Evolutionary conservation across 345 rosid species (phyloP).

Genomic region (Eucalyptus erythrocorys): DNA sequence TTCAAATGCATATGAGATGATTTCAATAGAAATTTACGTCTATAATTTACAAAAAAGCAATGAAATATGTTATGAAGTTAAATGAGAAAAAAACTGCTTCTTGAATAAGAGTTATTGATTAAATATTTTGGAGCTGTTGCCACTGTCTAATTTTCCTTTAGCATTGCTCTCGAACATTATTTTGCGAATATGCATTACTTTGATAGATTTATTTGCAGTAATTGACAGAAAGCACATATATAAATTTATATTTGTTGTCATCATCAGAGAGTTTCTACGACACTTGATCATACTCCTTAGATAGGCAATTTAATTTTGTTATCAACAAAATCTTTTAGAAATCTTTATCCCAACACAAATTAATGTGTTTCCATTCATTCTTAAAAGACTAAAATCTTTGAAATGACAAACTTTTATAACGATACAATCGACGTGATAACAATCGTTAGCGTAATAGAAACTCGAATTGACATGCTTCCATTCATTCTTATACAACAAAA

Average conservation of each 20-base stretch:
- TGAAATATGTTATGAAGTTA: neutral
- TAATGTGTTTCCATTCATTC: neutral
- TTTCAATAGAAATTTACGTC: neutral
- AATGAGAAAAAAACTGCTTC: neutral
- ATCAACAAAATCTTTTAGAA: neutral
- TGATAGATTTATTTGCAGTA: neutral
- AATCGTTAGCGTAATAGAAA: fast-evolving
- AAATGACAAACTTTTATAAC: neutral
- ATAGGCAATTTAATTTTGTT: neutral
- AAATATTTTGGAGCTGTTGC: neutral
- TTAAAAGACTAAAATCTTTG: too few species aligned
- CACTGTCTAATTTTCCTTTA: neutral
- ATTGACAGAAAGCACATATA: neutral
- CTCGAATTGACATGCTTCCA: fast-evolving
- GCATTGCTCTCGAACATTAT: neutral
- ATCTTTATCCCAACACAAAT: neutral
- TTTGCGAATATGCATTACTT: neutral
- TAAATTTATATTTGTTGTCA: neutral
- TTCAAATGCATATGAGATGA: neutral
- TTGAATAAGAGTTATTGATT: neutral
- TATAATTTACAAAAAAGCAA: too few species aligned
- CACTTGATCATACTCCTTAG: neutral
- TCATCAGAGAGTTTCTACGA: neutral
- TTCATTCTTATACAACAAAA: neutral
- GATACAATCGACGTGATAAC: neutral